These are phyloP conservation scores for Inga leiocalycina DNA, from an alignment of 306 rosid genomes.

Conservation along the genomic window DNA sequence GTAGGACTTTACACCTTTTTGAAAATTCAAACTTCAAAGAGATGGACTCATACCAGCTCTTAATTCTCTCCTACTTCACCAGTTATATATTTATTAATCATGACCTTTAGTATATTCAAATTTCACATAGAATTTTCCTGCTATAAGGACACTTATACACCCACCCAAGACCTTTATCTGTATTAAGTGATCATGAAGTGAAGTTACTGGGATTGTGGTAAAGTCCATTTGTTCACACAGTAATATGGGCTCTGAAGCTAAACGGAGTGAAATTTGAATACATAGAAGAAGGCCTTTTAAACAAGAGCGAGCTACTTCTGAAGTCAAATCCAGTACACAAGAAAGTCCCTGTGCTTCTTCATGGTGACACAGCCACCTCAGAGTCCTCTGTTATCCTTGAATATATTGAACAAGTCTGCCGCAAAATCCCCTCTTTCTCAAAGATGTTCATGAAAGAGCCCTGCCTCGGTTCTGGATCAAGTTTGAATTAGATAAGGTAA, in stretches of 20 bases:
- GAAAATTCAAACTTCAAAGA: not conserved
- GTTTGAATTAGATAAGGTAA: conserved; percentile 31
- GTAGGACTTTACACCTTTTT: not conserved
- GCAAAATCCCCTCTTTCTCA: conserved; percentile 31
- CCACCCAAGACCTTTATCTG: no score
- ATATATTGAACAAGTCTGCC: conserved; percentile 39
- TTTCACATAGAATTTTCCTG: not conserved
- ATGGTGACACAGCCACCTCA: conserved; percentile 5
- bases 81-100: no score
- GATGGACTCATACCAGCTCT: not conserved
- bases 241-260: conserved; percentile 47
- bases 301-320: conserved; percentile 41
- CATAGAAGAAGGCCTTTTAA: conserved; percentile 36
- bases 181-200: no score
- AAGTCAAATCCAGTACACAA: conserved; percentile 51
- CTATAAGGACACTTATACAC: not conserved
- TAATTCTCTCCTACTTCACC: no score
- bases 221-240: conserved; percentile 49
- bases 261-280: conserved; percentile 50
- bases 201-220: conserved; percentile 45
- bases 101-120: not conserved
- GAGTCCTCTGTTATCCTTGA: conserved; percentile 34
- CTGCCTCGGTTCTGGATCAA: conserved; percentile 36
- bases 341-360: conserved; percentile 41
- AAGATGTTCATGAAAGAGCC: conserved; percentile 34